These are phyloP conservation scores for Agastache rugosa DNA, from an alignment of 257 asterid genomes.

Conservation along the genomic window DNA sequence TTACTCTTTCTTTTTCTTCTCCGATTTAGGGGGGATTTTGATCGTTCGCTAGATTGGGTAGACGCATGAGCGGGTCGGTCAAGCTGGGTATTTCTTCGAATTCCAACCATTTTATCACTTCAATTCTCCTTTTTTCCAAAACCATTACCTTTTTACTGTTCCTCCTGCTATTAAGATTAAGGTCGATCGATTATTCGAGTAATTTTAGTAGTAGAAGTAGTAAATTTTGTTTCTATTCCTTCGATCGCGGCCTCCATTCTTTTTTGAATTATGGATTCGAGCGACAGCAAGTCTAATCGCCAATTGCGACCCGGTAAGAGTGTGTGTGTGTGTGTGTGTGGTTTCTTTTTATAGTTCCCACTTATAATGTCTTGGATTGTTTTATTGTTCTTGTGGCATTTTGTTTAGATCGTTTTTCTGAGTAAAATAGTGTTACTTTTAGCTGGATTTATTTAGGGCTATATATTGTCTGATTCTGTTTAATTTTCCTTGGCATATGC, in stretches of 20 bases:
- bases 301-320: conserved; percentile 64
- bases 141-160: conserved; percentile 44
- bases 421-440: not conserved
- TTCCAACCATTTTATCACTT: conserved; percentile 55
- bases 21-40: conserved; percentile 19
- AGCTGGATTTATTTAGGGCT: not conserved
- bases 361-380: not conserved
- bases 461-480: not conserved
- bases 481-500: not conserved
- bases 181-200: conserved; percentile 36
- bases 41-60: conserved; percentile 46
- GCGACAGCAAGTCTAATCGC: conserved; percentile 61
- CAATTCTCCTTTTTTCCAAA: conserved; percentile 47
- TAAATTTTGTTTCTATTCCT: conserved; percentile 5
- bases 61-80: conserved; percentile 92
- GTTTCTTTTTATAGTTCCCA: not conserved
- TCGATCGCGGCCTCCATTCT: conserved; percentile 27
- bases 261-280: conserved; percentile 59
- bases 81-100: conserved; percentile 64
- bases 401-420: not conserved
- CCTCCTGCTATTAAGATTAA: conserved; percentile 53
- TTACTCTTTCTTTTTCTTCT: not conserved
- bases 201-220: conserved; percentile 27
- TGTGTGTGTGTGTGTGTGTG: not conserved
- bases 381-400: not conserved